Evolutionary conservation across 2,329 filamentous ascomycete species (phyloP).

Genomic region (Xenoacremonium recifei): DNA sequence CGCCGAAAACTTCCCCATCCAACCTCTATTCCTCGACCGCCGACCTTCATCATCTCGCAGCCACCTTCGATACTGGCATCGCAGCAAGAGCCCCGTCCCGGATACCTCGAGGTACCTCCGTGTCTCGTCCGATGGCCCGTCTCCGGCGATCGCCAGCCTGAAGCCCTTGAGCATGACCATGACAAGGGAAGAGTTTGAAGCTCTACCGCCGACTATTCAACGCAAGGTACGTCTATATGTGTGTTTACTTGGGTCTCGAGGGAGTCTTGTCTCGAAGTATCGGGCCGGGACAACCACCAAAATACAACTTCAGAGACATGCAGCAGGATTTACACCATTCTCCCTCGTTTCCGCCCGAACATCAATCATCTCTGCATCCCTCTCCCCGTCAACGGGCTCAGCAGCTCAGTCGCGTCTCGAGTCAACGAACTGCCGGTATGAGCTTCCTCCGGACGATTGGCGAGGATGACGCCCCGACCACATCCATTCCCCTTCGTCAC

Average conservation of each 20-base stretch:
- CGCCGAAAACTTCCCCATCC: neutral
- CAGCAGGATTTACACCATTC: constrained; percentile 4
- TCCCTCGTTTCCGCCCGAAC: neutral
- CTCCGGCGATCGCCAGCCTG: constrained; percentile 16
- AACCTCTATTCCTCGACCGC: constrained; percentile 4
- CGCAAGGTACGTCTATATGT: constrained; percentile 50
- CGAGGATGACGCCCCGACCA: neutral
- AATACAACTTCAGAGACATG: constrained; percentile 2
- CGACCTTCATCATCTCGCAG: constrained; percentile 30
- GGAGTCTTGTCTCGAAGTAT: neutral
- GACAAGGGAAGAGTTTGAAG: constrained; percentile 45
- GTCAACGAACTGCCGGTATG: neutral
- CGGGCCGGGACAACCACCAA: neutral
- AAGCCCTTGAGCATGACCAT: constrained; percentile 29
- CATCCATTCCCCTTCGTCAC: neutral
- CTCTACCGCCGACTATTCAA: constrained; percentile 52
- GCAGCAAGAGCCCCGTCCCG: constrained; percentile 15
- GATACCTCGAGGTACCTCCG: constrained; percentile 20
- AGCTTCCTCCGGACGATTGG: neutral
- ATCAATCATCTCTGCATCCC: neutral
- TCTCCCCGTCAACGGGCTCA: neutral
- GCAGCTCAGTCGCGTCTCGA: neutral
- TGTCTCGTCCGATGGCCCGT: constrained; percentile 21
- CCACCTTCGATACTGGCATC: constrained; percentile 16
- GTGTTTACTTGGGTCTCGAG: constrained; percentile 11